These are phyloP conservation scores for Xylariaceae sp. DNA, from an alignment of 2,329 filamentous ascomycete species.

Conservation along the genomic window DNA sequence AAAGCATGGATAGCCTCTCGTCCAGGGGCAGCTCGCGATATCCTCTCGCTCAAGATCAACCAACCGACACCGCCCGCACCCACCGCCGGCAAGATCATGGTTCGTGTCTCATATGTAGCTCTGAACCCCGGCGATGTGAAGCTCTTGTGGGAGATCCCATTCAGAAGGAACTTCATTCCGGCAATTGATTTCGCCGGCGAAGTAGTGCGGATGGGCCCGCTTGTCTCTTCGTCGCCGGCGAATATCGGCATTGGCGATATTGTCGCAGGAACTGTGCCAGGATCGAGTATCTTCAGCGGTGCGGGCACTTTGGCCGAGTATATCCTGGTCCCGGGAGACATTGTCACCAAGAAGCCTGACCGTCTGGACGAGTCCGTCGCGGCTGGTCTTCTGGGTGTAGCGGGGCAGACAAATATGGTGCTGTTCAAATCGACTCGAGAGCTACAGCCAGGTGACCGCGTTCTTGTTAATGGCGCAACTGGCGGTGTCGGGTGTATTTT, in stretches of 20 bases:
- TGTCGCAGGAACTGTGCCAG: slow-evolving; percentile 31
- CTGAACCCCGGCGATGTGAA: slow-evolving; percentile 36
- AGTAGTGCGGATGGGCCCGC: slow-evolving; percentile 29
- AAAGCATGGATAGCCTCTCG: slow-evolving; percentile 28
- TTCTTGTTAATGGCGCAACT: slow-evolving; percentile 24
- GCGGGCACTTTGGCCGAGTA: slow-evolving; percentile 35
- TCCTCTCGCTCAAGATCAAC: slow-evolving; percentile 24
- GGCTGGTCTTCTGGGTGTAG: slow-evolving; percentile 32
- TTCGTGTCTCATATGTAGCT: slow-evolving; percentile 32
- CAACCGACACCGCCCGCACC: slow-evolving; percentile 17
- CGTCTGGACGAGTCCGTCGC: slow-evolving; percentile 16
- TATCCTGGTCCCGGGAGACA: slow-evolving; percentile 29
- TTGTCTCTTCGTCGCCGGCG: slow-evolving; percentile 1
- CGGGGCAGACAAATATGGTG: slow-evolving; percentile 33
- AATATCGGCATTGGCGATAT: slow-evolving; percentile 23
- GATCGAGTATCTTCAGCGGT: slow-evolving; percentile 25
- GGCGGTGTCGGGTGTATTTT: slow-evolving; percentile 23
- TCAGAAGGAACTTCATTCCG: slow-evolving; percentile 28
- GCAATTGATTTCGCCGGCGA: slow-evolving; percentile 34
- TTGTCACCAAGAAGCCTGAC: slow-evolving; percentile 27
- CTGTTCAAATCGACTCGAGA: slow-evolving; percentile 24
- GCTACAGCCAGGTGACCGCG: slow-evolving; percentile 20
- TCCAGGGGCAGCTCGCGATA: slow-evolving; percentile 24
- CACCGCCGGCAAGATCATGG: slow-evolving; percentile 23
- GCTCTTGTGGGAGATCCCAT: slow-evolving; percentile 31